Evolutionary conservation across 805 yeast species (phyloP), one percentile per base, ranked within the genome.

Genomic region (Yarrowia sp.): DNA sequence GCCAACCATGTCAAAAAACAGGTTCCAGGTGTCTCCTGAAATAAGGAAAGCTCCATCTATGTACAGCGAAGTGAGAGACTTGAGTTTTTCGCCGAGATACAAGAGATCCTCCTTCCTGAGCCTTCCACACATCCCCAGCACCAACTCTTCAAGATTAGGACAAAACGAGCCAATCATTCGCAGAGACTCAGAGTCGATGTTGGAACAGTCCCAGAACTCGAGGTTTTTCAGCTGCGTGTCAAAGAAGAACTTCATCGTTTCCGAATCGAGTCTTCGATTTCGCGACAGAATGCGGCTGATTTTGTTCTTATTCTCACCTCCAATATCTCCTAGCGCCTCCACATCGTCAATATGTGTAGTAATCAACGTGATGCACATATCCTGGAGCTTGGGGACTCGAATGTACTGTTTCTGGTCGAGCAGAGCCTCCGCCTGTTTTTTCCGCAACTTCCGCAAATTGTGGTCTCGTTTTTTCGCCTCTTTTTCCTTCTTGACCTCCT

Each of bases 201-300:
- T 87, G 0, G 97, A 92, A 76, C 99, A 95, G 78, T 95, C 99
- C 92, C 97, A 91, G 70, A 95, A 86, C 70, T 90, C 90, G 36
- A 95, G 78, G 3, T 78, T 76, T 67, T 78, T 83, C 60, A 86
- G 75, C 15, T 83, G 81, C 0, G 91, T 83, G 56, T 86, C 86
- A 65, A 95, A 78, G 74, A 95, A 94, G 58, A 95, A 80, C 55
- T 87, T 79, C 75, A 93, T 76, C 0, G 98, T 92, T 17, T 83
- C 79, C 70, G 89, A 87, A 73, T 88, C 85, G 58, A 95, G 79
- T 0, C 95, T 89, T 65, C 99, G 79, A 77, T 93, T 95, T 68
- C 90, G 87, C 24, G 95, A 87, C 38, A 95, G 76, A 69, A 96
- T 92, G 65, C 86, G 83, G 24, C 91, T 85, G 61, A 95, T 87